A percentile compares a stretch with the other conserved stretches of the same genome.
Conservation (phyloP, 306 rosid genomes). For the Trifolium dubium region DNA sequence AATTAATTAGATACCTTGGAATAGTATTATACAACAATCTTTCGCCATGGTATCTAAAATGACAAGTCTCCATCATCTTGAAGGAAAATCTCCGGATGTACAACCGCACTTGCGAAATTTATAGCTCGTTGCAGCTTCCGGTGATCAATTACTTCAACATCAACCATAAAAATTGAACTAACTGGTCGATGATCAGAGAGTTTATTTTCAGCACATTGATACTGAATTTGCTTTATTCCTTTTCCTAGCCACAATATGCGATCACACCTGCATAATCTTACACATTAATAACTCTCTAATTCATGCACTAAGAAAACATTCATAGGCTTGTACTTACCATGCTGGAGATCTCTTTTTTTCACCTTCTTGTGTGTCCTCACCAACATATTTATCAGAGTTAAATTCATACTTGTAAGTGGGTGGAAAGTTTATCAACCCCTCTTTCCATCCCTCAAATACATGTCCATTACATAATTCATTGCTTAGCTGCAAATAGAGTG, state of each 20-base stretch:
- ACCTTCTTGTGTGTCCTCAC: constrained; percentile 72
- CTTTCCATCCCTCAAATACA: constrained; percentile 95
- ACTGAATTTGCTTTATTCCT: constrained; percentile 75
- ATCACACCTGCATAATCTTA: constrained; percentile 71
- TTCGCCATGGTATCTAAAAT: no score
- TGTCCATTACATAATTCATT: constrained; percentile 68
- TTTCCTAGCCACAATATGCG: constrained; percentile 86
- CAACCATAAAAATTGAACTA: constrained; percentile 65
- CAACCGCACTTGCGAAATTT: constrained; percentile 54
- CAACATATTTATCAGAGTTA: constrained; percentile 63
- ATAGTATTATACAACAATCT: no score
- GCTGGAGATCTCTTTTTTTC: constrained; percentile 95
- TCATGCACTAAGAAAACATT: background rate
- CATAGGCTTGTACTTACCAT: constrained; percentile 57
- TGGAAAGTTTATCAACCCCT: constrained; percentile 74
- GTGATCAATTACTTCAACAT: constrained; percentile 80
- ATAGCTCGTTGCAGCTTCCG: constrained; percentile 69
- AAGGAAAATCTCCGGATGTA: constrained; percentile 64
- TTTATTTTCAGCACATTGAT: constrained; percentile 59
- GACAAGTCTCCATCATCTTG: constrained; percentile 33
- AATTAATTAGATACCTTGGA: no score
- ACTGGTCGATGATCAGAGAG: constrained; percentile 90
- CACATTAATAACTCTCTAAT: background rate
- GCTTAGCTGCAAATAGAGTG: constrained; percentile 66
- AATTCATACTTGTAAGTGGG: constrained; percentile 90